These are phyloP conservation scores for Yamadazyma insecticola DNA, from an alignment of 805 yeast genomes.

Conservation along the genomic window DNA sequence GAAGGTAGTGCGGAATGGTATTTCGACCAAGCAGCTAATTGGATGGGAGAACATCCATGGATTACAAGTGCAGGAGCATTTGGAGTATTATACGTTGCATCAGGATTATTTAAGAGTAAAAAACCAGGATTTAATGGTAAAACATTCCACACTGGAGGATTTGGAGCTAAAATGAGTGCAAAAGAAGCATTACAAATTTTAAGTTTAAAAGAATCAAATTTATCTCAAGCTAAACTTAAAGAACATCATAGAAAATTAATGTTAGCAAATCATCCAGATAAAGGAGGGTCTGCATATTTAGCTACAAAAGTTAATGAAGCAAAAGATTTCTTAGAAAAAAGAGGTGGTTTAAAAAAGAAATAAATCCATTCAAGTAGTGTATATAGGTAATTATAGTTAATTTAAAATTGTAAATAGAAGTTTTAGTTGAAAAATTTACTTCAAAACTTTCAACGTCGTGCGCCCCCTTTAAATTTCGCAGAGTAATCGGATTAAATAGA, in stretches of 20 bases:
- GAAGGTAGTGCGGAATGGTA: conserved; percentile 55
- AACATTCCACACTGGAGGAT: conserved; percentile 80
- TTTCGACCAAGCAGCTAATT: conserved; percentile 54
- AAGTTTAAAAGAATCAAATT: conserved; percentile 62
- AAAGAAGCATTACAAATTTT: conserved; percentile 85
- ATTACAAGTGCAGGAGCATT: conserved; percentile 67
- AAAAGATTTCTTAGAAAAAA: conserved; percentile 71
- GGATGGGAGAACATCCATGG: conserved; percentile 74
- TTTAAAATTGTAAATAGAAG: too few species aligned
- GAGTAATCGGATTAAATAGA: background rate
- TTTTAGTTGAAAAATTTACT: too few species aligned
- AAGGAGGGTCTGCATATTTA: conserved; percentile 85
- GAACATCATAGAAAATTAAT: conserved; percentile 80
- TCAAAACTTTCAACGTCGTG: too few species aligned
- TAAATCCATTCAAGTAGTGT: too few species aligned
- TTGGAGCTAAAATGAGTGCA: conserved; percentile 85
- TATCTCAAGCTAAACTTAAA: conserved; percentile 61
- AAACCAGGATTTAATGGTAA: conserved; percentile 66
- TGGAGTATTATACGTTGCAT: conserved; percentile 56
- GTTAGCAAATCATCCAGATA: conserved; percentile 91
- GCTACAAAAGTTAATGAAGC: conserved; percentile 95
- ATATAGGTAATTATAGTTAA: too few species aligned
- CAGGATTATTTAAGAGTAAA: conserved; percentile 62
- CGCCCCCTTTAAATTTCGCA: too few species aligned
- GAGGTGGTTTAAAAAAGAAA: conserved; percentile 48